A percentile compares a stretch with the other conserved stretches of the same genome.
Evolutionary conservation across 257 asterid species (phyloP).

Genomic region (Agastache rugosa): DNA sequence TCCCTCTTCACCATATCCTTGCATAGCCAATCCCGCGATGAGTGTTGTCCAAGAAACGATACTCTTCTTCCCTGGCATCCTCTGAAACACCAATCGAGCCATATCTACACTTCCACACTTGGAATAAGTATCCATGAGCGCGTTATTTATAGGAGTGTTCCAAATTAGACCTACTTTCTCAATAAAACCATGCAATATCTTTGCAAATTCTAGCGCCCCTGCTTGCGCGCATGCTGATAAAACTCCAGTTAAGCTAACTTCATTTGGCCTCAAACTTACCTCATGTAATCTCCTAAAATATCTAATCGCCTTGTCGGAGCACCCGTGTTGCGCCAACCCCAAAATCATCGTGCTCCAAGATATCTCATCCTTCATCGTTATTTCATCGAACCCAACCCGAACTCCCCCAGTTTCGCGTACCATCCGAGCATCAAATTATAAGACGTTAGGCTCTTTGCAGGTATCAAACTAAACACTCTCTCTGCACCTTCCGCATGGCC

Average conservation of each 20-base stretch:
- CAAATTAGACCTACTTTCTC: constrained; percentile 70
- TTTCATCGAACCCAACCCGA: constrained; percentile 59
- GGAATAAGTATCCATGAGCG: constrained; percentile 75
- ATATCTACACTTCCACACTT: constrained; percentile 76
- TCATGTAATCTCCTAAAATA: constrained; percentile 59
- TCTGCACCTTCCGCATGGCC: constrained; percentile 61
- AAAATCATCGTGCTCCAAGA: constrained; percentile 88
- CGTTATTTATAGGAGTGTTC: constrained; percentile 75
- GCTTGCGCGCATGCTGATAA: constrained; percentile 83
- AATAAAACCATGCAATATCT: constrained; percentile 62
- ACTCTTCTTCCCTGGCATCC: constrained; percentile 63
- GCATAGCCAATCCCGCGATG: constrained; percentile 78
- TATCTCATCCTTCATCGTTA: constrained; percentile 65
- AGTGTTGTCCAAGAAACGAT: constrained; percentile 82
- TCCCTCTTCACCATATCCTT: constrained; percentile 81
- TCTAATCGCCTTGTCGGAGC: constrained; percentile 56
- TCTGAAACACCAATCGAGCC: constrained; percentile 72
- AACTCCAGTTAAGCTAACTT: constrained; percentile 80
- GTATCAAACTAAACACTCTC: constrained; percentile 56
- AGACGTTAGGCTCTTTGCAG: constrained; percentile 62
- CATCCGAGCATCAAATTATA: constrained; percentile 88
- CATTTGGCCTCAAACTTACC: constrained; percentile 64
- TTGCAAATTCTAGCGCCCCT: constrained; percentile 71
- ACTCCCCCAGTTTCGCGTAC: constrained; percentile 63
- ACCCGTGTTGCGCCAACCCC: constrained; percentile 61